Base-by-base conservation (phyloP, 1,284 basidiomycete genomes). In the Tylopilus sp. region DNA sequence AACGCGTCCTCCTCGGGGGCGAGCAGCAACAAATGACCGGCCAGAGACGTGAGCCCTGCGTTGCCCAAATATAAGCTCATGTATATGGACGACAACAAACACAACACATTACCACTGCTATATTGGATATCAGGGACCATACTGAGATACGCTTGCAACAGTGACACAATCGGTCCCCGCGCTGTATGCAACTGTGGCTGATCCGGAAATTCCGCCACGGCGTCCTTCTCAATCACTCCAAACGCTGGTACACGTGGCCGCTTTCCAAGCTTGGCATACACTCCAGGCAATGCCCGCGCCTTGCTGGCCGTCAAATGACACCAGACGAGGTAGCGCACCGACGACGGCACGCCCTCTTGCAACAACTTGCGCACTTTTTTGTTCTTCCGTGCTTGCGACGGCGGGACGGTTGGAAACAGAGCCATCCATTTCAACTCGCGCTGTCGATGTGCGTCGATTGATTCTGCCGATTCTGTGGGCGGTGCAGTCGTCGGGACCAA, bases 1-100 rank as follows among this genome's bases (percentile, higher is more conserved):
- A 98, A 98, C 0, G 95, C 93, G 68, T 98, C 95, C 78, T 98
- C 95, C 67, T 96, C 93, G 0, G 93, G 94, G 2, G 94, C 90
- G 65, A 95, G 91, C 36, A 95, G 83, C 0, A 98, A 80, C 33
- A 97, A 81, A 62, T 94, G 89, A 0, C 93, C 95, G 15, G 91
- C 90, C 58, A 98, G 88, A 22, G 90, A 81, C 6, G 91, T 89
- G 65, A 98, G 84, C 13, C 92, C 94, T 91, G 72, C 24, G 57
- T 8, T 49, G n/a, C 9, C 32, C 39, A 29, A 44, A 8, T 53
- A 7, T 68, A 1, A 73, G 64, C 53, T 18, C 4, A 18, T 10
- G 4, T 0, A 22, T 15, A 15, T 39, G 16, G n/a, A 33, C 36
- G 6, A 26, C 39, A 0, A 36, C 13, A 57, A 7, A 7, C 4